Evolutionary conservation across 139 green algal species (phyloP), one percentile per base, ranked within the genome.

Genomic region (Picochlorum sp.): DNA sequence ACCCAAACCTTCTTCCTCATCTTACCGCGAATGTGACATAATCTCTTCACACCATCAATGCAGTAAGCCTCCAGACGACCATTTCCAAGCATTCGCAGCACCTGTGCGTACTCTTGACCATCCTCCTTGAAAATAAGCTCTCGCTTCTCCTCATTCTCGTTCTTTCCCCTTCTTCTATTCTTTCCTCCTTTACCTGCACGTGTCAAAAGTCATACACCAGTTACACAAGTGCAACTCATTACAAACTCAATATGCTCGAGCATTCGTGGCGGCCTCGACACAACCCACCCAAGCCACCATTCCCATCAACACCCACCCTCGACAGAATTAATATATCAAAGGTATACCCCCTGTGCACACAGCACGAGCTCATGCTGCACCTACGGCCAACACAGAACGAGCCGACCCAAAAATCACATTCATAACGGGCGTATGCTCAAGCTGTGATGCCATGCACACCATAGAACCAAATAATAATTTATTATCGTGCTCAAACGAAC

Each of bases 81-180:
- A 78, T 99, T 98, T 9, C 94, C 94, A 38, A 99, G 86, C 94
- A 99, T 99, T 47, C 90, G 80, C 63, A 98, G 70, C 11, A 99
- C 94, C 69, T 96, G 89, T 28, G 87, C 87, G 65, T 95, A 94
- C 67, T 95, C 87, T 70, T 97, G 92, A 31, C 93, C 93, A 67
- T 98, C 93, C 76, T 98, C 93, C 73, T 97, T 98, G 77, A 97
- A 98, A 4, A 98, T 89, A n/a, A 98, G 82, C 83, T 98, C 93
- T 13, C 93, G 88, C 85, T 98, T 98, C 84, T 97, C 91, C 57
- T 95, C 86, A 52, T 80, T 86, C 72, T 93, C 88, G 55, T 93
- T 95, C 77, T 95, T 95, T 72, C 86, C 88, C 49, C 79, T 79
- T 28, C 79, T 61, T 31, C 79, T 73, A 62, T 85, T 85, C 58